Conservation (phyloP, 345 rosid species). For the Sonneratia caseolaris region DNA sequence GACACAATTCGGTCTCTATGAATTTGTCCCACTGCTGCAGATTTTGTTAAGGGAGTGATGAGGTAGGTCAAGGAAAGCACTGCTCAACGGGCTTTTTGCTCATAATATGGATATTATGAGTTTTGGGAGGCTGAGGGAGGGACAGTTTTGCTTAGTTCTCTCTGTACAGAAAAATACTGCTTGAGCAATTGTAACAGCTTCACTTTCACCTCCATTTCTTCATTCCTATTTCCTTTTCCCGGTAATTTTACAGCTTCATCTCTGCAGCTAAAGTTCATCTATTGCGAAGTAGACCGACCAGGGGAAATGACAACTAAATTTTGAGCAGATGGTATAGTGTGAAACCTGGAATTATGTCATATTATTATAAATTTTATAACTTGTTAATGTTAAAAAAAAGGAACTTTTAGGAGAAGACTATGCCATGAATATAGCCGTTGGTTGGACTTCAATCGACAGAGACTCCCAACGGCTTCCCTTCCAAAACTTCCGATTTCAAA, state of each 20-base stretch:
- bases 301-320: too few relatives aligned
- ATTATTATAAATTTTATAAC: too few relatives aligned
- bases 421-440: constrained; percentile 2
- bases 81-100: background rate
- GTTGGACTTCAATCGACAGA: background rate
- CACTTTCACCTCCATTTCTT: too few relatives aligned
- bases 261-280: too few relatives aligned
- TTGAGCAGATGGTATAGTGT: too few relatives aligned
- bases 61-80: background rate
- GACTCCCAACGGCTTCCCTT: constrained; percentile 6
- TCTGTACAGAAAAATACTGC: background rate
- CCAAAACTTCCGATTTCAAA: background rate
- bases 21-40: background rate
- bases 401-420: too few relatives aligned
- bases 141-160: background rate
- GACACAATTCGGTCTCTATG: constrained; percentile 43
- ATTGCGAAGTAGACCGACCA: too few relatives aligned
- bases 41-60: background rate
- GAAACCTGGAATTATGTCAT: too few relatives aligned
- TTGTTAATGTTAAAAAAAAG: too few relatives aligned
- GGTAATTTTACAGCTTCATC: too few relatives aligned
- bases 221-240: too few relatives aligned
- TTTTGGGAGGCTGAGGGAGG: background rate
- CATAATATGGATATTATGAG: background rate
- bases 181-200: background rate